Conservation (phyloP, 495 filamentous ascomycete species). For the Thermothielavioides terrestris region DNA sequence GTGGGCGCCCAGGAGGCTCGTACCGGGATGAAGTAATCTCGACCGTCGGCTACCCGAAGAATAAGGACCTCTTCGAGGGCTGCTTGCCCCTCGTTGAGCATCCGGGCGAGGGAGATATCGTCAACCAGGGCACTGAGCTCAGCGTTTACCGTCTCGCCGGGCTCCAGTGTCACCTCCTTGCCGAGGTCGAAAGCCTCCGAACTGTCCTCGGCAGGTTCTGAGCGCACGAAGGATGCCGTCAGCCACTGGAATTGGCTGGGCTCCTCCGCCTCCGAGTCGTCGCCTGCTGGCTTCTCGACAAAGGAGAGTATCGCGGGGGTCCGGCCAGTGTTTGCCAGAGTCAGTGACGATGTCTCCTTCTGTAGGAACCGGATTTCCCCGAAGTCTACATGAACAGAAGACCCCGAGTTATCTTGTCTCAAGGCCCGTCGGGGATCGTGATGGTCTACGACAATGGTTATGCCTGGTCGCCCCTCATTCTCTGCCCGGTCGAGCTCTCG, state of each 20-base stretch:
- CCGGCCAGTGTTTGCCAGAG: slow-evolving; percentile 84
- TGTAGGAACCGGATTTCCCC: slow-evolving; percentile 62
- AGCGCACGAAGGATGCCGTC: slow-evolving; percentile 49
- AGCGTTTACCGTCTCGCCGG: slow-evolving; percentile 71
- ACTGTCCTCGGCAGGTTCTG: slow-evolving; percentile 28
- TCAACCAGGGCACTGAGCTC: slow-evolving; percentile 56
- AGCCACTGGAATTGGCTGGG: slow-evolving; percentile 52
- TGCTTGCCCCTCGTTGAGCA: slow-evolving; percentile 58
- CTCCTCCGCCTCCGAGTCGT: slow-evolving; percentile 33
- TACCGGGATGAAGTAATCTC: slow-evolving; percentile 86
- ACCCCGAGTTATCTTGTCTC: slow-evolving; percentile 16
- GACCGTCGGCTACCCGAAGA: slow-evolving; percentile 72
- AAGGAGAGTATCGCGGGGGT: slow-evolving; percentile 69
- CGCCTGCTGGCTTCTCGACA: slow-evolving; percentile 53
- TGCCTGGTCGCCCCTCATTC: slow-evolving; percentile 77
- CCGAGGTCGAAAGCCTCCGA: slow-evolving; percentile 32
- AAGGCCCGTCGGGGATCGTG: slow-evolving; percentile 16
- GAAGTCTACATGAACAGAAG: slow-evolving; percentile 58
- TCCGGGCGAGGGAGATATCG: slow-evolving; percentile 51
- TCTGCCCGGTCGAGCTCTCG: slow-evolving; percentile 83
- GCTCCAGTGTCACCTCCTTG: slow-evolving; percentile 55
- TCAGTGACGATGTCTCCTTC: slow-evolving; percentile 54
- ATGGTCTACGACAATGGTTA: slow-evolving; percentile 76
- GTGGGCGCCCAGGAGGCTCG: slow-evolving; percentile 70
- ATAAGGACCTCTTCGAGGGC: slow-evolving; percentile 80